phyloP scores from a whole-genome alignment of 352 stramenopile genomes.

The Hyaloperonospora brassicae region DNA sequence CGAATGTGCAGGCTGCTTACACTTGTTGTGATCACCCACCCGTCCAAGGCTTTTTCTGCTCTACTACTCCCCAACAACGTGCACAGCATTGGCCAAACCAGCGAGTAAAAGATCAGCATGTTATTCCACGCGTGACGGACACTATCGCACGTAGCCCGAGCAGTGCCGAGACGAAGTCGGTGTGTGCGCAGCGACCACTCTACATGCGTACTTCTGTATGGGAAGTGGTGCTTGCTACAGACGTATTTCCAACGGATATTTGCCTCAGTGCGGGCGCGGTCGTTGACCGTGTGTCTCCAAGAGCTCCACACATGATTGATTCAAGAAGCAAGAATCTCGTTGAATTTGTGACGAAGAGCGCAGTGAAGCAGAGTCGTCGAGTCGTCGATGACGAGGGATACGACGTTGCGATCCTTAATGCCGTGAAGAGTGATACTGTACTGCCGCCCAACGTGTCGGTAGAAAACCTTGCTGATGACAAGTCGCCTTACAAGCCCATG shows the following conservation, averaged over 20 bases:
- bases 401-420: conserved; percentile 44
- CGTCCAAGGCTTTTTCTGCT: conserved; percentile 28
- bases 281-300: conserved; percentile 3
- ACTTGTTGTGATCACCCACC: conserved; percentile 23
- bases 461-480: conserved; percentile 51
- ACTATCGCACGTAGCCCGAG: conserved; percentile 17
- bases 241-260: conserved; percentile 54
- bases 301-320: conserved; percentile 6
- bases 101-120: conserved; percentile 3
- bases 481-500: conserved; percentile 57
- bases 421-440: conserved; percentile 33
- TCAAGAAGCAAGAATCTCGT: conserved; percentile 13
- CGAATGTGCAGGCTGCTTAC: conserved; percentile 29
- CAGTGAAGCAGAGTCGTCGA: conserved; percentile 48
- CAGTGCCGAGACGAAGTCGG: conserved; percentile 15
- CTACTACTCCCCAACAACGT: conserved; percentile 13
- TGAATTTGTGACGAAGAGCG: conserved; percentile 12
- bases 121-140: conserved; percentile 7
- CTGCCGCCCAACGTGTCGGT: conserved; percentile 46
- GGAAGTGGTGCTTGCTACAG: conserved; percentile 50
- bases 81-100: background rate
- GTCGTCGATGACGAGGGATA: conserved; percentile 52
- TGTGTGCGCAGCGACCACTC: background rate
- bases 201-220: conserved; percentile 38
- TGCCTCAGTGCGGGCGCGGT: conserved; percentile 42